phyloP scores from a whole-genome alignment of 208 protist genomes.

The Leishmania tarentolae region DNA sequence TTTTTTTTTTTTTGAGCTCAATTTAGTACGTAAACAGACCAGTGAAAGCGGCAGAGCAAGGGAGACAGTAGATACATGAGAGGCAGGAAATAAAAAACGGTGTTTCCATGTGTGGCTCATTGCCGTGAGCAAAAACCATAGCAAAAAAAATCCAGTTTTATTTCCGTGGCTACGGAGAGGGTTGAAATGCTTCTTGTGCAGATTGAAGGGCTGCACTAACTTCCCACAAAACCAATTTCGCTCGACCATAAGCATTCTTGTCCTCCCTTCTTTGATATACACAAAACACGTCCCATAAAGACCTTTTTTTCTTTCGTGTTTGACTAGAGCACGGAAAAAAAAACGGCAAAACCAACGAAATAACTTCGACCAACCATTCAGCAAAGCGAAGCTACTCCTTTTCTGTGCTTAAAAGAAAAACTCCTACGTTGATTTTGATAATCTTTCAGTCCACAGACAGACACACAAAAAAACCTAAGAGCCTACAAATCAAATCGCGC shows the following conservation, averaged over 20 bases:
- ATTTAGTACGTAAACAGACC: neutral
- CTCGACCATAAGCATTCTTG: neutral
- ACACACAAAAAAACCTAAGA: conserved; percentile 5
- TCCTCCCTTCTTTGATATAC: neutral
- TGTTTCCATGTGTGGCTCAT: neutral
- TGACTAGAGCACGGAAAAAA: neutral
- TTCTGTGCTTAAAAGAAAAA: conserved; percentile 3
- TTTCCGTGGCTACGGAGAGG: neutral
- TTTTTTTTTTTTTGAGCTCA: neutral
- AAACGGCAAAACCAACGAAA: conserved; percentile 22
- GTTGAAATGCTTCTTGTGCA: neutral
- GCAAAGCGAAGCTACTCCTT: conserved; percentile 17
- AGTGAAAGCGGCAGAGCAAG: neutral
- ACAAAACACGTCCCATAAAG: neutral
- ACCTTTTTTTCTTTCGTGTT: neutral
- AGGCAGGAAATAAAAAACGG: neutral
- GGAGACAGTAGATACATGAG: neutral
- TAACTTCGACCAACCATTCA: conserved; percentile 16
- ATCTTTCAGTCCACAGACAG: neutral
- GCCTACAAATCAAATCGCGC: neutral
- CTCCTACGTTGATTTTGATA: conserved; percentile 1
- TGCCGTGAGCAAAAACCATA: neutral
- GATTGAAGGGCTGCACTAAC: too few relatives aligned
- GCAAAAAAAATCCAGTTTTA: neutral
- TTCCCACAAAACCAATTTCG: neutral